phyloP scores from a whole-genome alignment of 257 asterid genomes.

The Solanum raphanifolium region DNA sequence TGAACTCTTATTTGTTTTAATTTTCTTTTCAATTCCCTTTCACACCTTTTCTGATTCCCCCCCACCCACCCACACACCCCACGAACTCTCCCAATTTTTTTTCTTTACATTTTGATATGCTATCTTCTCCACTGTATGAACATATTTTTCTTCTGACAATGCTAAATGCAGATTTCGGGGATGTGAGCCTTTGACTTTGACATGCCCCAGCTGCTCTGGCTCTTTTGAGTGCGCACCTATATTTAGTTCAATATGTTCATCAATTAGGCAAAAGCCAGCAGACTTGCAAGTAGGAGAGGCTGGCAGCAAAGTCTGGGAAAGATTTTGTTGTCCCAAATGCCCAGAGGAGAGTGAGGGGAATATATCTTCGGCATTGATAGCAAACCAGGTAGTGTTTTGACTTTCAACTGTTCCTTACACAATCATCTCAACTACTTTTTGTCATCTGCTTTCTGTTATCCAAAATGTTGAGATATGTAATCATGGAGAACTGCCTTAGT shows the following conservation, averaged over 20 bases:
- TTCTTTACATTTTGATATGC: background rate
- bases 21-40: background rate
- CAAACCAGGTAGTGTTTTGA: conserved; percentile 66
- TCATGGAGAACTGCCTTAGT: background rate
- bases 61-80: background rate
- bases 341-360: conserved; percentile 63
- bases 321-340: conserved; percentile 69
- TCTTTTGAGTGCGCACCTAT: conserved; percentile 61
- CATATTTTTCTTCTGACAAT: conserved; percentile 1
- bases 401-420: background rate
- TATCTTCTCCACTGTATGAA: background rate
- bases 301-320: conserved; percentile 55
- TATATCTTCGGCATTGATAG: conserved; percentile 55
- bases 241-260: conserved; percentile 50
- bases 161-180: conserved; percentile 66
- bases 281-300: conserved; percentile 26
- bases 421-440: background rate
- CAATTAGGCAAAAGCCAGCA: conserved; percentile 35
- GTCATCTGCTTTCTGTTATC: background rate
- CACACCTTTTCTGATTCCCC: background rate
- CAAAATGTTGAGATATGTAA: background rate
- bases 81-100: background rate
- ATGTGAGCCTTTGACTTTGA: conserved; percentile 66
- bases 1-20: background rate
- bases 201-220: conserved; percentile 80